These are phyloP conservation scores for Cryphonectria nitschkei DNA, from an alignment of 2,329 filamentous ascomycete genomes.

Conservation along the genomic window DNA sequence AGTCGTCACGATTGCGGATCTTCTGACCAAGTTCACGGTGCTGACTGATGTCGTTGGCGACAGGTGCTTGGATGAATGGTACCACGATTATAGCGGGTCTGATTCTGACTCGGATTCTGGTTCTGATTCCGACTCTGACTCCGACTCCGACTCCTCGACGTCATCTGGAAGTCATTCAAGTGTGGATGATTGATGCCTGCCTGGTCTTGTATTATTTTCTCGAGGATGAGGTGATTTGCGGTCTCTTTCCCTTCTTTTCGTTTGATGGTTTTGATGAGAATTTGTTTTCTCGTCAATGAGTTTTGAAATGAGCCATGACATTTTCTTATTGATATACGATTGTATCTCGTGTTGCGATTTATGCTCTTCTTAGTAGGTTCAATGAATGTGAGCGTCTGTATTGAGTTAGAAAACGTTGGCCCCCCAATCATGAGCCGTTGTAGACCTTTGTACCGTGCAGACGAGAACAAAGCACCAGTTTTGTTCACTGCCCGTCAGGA, in stretches of 20 bases:
- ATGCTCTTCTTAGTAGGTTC: neutral
- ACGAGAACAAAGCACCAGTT: neutral
- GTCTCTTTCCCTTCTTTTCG: neutral
- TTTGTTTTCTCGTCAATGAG: neutral
- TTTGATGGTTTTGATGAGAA: neutral
- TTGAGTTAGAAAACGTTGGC: too few species aligned
- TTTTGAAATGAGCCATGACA: neutral
- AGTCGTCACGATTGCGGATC: neutral
- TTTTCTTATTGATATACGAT: neutral
- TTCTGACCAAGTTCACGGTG: constrained; percentile 14
- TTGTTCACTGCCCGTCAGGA: neutral
- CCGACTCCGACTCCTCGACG: constrained; percentile 10
- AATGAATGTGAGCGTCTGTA: neutral
- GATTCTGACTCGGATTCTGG: neutral
- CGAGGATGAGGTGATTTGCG: neutral
- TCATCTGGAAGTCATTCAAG: constrained; percentile 27
- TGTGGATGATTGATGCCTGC: neutral
- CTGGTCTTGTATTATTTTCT: neutral
- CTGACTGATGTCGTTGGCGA: constrained; percentile 14
- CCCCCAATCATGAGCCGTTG: too few species aligned
- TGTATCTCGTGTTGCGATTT: too few species aligned
- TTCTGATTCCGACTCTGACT: neutral
- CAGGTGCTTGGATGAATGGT: neutral
- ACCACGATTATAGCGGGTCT: neutral
- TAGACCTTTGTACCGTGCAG: neutral